Conservation (phyloP, 768 basidiomycete genomes). For the Trametes cinnabarina region DNA sequence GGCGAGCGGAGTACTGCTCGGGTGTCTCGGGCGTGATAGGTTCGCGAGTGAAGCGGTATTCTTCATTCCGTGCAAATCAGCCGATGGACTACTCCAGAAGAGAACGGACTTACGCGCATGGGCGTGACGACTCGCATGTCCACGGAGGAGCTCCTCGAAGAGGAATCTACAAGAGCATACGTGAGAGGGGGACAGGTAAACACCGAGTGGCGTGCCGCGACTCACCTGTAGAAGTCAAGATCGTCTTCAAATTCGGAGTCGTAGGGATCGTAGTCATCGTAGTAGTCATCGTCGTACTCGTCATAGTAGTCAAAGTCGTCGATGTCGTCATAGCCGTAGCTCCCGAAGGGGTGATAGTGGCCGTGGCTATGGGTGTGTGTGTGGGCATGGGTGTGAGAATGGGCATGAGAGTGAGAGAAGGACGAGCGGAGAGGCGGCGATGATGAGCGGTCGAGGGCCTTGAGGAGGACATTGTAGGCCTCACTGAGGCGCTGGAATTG, state of each 20-base stretch:
- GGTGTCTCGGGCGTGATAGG: slow-evolving; percentile 40
- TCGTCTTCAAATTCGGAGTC: slow-evolving; percentile 37
- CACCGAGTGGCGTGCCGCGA: neutral
- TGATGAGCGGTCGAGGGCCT: slow-evolving; percentile 46
- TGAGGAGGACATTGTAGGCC: slow-evolving; percentile 61
- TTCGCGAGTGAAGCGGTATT: slow-evolving; percentile 20
- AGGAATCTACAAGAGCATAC: slow-evolving; percentile 38
- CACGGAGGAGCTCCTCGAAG: slow-evolving; percentile 45
- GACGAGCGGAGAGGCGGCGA: slow-evolving; percentile 25
- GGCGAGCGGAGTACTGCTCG: slow-evolving; percentile 52
- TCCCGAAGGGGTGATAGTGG: slow-evolving; percentile 31
- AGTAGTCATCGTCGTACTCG: slow-evolving; percentile 34
- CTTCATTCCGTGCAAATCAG: neutral
- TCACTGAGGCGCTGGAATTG: slow-evolving; percentile 69
- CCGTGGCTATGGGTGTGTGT: slow-evolving; percentile 37
- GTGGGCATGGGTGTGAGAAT: slow-evolving; percentile 31
- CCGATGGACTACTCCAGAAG: neutral
- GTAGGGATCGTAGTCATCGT: slow-evolving; percentile 17
- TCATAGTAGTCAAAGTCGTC: slow-evolving; percentile 36
- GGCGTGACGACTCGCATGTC: slow-evolving; percentile 30
- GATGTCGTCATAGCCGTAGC: slow-evolving; percentile 33
- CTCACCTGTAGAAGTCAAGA: slow-evolving; percentile 48
- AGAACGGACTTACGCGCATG: slow-evolving; percentile 9
- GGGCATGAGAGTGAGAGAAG: slow-evolving; percentile 3
- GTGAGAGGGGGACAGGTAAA: neutral